Evolutionary conservation across 306 rosid genomes (phyloP), one percentile per base, ranked within the genome.

Genomic region (cucumber (Cucumis sativus)): DNA sequence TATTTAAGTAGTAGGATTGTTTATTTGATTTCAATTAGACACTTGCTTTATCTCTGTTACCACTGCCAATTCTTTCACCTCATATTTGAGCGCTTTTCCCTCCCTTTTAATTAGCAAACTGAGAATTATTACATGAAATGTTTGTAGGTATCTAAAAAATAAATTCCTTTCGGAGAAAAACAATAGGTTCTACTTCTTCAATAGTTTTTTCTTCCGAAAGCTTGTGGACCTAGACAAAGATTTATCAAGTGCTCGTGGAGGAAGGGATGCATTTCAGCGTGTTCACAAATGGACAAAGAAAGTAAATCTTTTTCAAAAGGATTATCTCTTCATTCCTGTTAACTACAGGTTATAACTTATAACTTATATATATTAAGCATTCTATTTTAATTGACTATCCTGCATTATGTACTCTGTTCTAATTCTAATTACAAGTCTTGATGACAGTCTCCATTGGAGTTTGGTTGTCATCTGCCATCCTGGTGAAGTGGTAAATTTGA

Each of bases 221-320:
- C 82, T 93, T 86, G 98, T 88, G 79, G 98, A 93, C 85, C 80
- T 93, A 85, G 98, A 93, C 88, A 93, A 93, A 84, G 93, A 91
- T 86, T 96, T 97, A 66, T 85, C 96, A 17, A 88, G 93, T 84
- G 89, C 91, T 80, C 82, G 92, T 77, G 97, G 90, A 77, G 98
- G 92, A 71, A 86, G 85, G 84, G 97, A 92, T 80, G 96, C 98
- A 79, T 93, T 90, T 87, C 86, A 87, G 70, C 97, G 98, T 60
- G 97, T 93, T 83, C 96, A 91, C 61, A 93, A 93, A 85, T 93
- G 98, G 98, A 93, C 98, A 5, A 86, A 97, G 88, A 93, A 91
- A 88, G 88, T 93, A 25, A 88, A 88, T 77, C 85, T 93, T 77
- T 93, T 93, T 84, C 88, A 82, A 81, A 93, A 90, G 87, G 97